A percentile compares a stretch with the other conserved stretches of the same genome.
phyloP scores from a whole-genome alignment of 2,329 filamentous ascomycete species.

The Aureobasidium lini region DNA sequence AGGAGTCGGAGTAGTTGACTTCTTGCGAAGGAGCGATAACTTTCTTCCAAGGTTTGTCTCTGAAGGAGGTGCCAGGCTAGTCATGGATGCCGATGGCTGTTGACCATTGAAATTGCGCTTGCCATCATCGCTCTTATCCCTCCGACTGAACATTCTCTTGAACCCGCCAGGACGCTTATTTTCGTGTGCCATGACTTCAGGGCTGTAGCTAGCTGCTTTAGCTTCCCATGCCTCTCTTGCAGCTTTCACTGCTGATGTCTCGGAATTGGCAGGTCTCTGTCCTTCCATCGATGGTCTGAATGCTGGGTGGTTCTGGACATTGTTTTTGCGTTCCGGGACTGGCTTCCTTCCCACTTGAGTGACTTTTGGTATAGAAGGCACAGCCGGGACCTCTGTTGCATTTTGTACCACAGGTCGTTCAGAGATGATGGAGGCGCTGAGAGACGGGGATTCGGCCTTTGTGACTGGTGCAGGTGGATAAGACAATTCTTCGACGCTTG shows the following conservation, averaged over 20 bases:
- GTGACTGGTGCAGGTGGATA: neutral
- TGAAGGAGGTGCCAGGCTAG: constrained; percentile 19
- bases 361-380: constrained; percentile 16
- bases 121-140: constrained; percentile 41
- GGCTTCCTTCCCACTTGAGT: constrained; percentile 26
- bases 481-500: neutral
- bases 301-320: constrained; percentile 35
- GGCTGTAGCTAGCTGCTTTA: constrained; percentile 21
- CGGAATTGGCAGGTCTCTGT: constrained; percentile 17
- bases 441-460: neutral
- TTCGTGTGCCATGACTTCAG: constrained; percentile 26
- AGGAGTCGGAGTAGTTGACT: constrained; percentile 15
- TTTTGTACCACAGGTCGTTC: neutral
- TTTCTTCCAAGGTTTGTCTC: constrained; percentile 30
- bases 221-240: constrained; percentile 25
- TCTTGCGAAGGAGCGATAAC: constrained; percentile 36
- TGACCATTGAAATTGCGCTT: neutral
- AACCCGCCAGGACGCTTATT: constrained; percentile 47
- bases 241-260: constrained; percentile 22
- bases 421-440: constrained; percentile 5
- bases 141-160: constrained; percentile 58
- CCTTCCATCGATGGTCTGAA: constrained; percentile 22
- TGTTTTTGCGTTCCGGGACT: constrained; percentile 18
- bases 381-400: neutral
- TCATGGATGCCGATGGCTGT: constrained; percentile 4